Base-by-base conservation (phyloP, 2,329 filamentous ascomycete genomes). In the Ophiostoma angusticollis region DNA sequence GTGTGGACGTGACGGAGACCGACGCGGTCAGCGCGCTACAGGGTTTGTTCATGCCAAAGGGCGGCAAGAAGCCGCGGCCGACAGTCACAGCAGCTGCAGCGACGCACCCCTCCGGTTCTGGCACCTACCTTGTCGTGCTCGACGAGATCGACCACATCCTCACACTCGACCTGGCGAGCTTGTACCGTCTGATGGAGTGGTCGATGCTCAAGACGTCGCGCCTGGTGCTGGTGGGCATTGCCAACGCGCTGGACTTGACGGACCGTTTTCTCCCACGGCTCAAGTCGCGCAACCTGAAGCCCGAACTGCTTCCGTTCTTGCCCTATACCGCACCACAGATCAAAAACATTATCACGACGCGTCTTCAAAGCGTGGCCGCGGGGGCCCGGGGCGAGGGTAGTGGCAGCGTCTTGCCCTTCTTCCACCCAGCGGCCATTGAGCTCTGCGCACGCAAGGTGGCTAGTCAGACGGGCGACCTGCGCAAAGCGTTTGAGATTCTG, bases 141-240 rank as follows among this genome's bases (percentile, higher is more conserved):
- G 91, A 98, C 53, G 91, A 98, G 61, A 89, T 98, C 44, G 91
- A 98, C 53, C 84, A 93, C 53, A 78, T 98, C 35, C 68, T 98
- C 29, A 89, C 84, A 2, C 68, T 94, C 46, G 89, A 95, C 49
- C 65, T 91, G 42, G 85, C 93, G 49, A 80, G 91, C 39, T 67
- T 98, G 12, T 95, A 96, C 61, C 82, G 78, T 45, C 67, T 98
- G n/a, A 95, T 98, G 50, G 87, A 95, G 56, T 96, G 89, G 87
- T 93, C 91, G 1, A 65, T 98, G 52, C 75, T 84, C 45, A 78
- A 78, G 46, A 73, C 74, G 2, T 95, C 91, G 0, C 76, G 74
- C 16, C 75, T 98, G 5, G 67, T 91, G 25, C 67, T 98, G 14
- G 74, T 98, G 35, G 91, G 91, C 34, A 94, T 98, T 53, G 91